Evolutionary conservation across 768 basidiomycete genomes (phyloP).

Genomic region (Pleurotus ostreatus): DNA sequence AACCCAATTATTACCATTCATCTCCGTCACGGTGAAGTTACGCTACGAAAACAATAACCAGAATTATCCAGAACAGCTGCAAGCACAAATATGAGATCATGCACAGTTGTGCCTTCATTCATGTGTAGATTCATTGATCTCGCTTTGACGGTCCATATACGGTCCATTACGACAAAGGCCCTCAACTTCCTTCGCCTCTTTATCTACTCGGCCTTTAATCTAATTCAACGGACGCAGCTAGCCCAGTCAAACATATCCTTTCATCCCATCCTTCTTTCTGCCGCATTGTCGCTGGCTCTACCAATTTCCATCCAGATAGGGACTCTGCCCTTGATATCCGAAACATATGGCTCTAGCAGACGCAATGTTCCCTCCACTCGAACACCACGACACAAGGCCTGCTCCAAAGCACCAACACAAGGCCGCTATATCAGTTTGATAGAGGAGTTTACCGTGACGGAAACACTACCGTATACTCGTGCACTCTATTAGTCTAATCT

Average conservation of each 20-base stretch:
- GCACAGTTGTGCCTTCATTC: neutral
- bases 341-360: neutral
- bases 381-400: neutral
- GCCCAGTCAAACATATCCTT: neutral
- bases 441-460: neutral
- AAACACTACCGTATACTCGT: neutral
- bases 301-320: neutral
- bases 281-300: neutral
- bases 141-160: neutral
- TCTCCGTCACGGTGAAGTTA: neutral
- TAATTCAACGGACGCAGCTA: too few species aligned
- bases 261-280: neutral
- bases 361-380: neutral
- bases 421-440: neutral
- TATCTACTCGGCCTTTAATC: neutral
- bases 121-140: neutral
- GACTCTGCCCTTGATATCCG: neutral
- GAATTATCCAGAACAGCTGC: neutral
- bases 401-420: neutral
- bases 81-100: neutral
- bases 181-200: neutral
- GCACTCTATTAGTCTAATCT: slow-evolving; percentile 2
- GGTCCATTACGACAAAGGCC: neutral
- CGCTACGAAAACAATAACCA: neutral
- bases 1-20: neutral